Base-by-base conservation (phyloP, 495 filamentous ascomycete species). In the Aspergillus haitiensis region DNA sequence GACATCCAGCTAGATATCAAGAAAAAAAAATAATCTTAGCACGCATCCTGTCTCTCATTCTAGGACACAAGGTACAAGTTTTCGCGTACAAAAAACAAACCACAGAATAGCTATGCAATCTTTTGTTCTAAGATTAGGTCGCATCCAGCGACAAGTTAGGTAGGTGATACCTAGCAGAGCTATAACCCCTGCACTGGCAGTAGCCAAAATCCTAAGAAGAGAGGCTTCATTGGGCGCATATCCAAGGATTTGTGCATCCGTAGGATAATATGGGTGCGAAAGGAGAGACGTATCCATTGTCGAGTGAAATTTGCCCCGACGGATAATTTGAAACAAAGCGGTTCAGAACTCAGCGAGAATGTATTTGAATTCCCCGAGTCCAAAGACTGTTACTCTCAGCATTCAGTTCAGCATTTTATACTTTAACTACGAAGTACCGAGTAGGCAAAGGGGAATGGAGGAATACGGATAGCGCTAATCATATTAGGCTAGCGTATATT, bases 191-290 rank as follows among this genome's bases (percentile, higher is more conserved):
- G 70, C 69, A 21, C 78, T 73, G 59, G 88, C 87, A 37, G 76
- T 70, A 35, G 68, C 64, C 11, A 88, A 75, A n/a, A 89, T 70
- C 33, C 72, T 70, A 4, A 81, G 66, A 5, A 86, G 75, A 42
- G 79, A 70, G 66, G 75, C 76, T 64, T 81, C 74, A 72, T 89
- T 90, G 58, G 83, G 77, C 46, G 77, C 66, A 70, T 90, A 94
- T 33, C 72, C 78, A 11, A 79, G 72, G 48, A 94, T 84, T 16
- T 75, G 56, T 12, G 82, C 82, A 49, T 83, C 82, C 4, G 82
- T 64, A 11, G 90, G 90, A 62, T 88, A 89, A 70, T 92, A 93
- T 9, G 90, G 88, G 62, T 93, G 88, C 16, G 68, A 62, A 55
- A 63, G 52, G 55, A 50, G 51, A 37, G 44, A 18, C n/a, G 60